These are phyloP conservation scores for Rhizopogon rudus DNA, from an alignment of 768 basidiomycete species.

Conservation along the genomic window DNA sequence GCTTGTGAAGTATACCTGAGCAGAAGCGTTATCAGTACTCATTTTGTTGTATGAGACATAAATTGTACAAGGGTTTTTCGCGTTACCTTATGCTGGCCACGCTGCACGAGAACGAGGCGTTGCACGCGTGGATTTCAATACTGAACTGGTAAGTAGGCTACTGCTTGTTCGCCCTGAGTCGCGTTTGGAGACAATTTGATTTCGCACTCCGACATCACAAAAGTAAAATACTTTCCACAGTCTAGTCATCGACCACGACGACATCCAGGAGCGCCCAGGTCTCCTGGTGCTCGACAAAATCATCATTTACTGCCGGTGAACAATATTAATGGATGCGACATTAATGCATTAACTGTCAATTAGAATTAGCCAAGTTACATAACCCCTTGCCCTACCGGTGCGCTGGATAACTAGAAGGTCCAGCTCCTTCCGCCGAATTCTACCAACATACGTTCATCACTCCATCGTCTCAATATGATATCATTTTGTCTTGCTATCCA, in stretches of 20 bases:
- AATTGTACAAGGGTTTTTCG: neutral
- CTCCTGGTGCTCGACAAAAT: too few relatives aligned
- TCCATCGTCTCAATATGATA: too few relatives aligned
- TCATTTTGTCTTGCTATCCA: too few relatives aligned
- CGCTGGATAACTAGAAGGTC: too few relatives aligned
- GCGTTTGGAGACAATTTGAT: neutral
- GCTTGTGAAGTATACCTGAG: constrained; percentile 27
- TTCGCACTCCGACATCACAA: neutral
- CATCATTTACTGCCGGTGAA: too few relatives aligned
- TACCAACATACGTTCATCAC: too few relatives aligned
- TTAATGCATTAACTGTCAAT: too few relatives aligned
- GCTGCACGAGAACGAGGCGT: constrained; percentile 13
- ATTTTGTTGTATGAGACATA: neutral
- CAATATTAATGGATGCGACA: too few relatives aligned
- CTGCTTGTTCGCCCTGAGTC: neutral
- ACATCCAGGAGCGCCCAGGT: too few relatives aligned
- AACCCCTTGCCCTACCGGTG: too few relatives aligned
- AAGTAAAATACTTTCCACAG: neutral
- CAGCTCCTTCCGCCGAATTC: too few relatives aligned
- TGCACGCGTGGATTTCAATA: constrained; percentile 7
- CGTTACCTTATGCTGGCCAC: constrained; percentile 6
- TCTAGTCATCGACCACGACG: neutral
- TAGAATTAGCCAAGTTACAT: too few relatives aligned
- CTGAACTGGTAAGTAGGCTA: neutral
- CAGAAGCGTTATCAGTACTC: constrained; percentile 14